Evolutionary conservation across 805 yeast genomes (phyloP).

Genomic region (Sungouiozyma ichnusensis): DNA sequence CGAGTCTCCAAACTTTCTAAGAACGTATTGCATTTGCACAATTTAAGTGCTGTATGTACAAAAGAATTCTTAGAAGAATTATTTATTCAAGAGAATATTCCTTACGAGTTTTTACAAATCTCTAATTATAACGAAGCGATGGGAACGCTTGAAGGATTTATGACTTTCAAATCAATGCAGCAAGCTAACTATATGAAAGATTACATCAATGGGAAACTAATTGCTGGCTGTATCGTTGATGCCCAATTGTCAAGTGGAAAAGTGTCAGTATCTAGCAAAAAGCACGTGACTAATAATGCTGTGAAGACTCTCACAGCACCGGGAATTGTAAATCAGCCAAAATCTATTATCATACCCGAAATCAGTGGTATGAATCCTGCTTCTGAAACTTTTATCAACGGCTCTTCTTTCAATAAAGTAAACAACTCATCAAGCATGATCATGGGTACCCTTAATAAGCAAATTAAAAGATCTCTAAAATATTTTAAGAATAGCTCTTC

Average conservation of each 20-base stretch:
- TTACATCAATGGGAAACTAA: slow-evolving; percentile 16
- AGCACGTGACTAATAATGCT: neutral
- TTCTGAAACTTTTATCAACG: neutral
- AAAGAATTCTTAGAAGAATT: slow-evolving; percentile 19
- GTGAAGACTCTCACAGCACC: no score
- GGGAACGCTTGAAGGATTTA: slow-evolving; percentile 19
- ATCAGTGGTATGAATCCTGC: neutral
- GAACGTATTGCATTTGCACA: slow-evolving; percentile 12
- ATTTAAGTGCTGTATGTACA: slow-evolving; percentile 23
- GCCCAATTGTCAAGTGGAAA: slow-evolving; percentile 17
- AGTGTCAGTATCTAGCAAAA: neutral
- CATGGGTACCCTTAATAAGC: slow-evolving; percentile 18
- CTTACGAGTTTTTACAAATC: slow-evolving; percentile 5
- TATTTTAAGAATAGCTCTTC: slow-evolving; percentile 27
- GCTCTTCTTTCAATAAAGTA: neutral
- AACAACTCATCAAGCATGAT: slow-evolving; percentile 4
- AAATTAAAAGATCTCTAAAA: slow-evolving; percentile 25
- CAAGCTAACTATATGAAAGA: slow-evolving; percentile 16
- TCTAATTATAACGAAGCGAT: slow-evolving; percentile 2
- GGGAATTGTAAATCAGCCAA: no score
- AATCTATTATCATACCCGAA: neutral
- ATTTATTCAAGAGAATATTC: slow-evolving; percentile 15
- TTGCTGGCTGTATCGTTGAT: slow-evolving; percentile 18
- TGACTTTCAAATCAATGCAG: slow-evolving; percentile 13
- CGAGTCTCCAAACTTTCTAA: neutral